Conservation (phyloP, 805 yeast species). For the Hanseniaspora occidentalis region DNA sequence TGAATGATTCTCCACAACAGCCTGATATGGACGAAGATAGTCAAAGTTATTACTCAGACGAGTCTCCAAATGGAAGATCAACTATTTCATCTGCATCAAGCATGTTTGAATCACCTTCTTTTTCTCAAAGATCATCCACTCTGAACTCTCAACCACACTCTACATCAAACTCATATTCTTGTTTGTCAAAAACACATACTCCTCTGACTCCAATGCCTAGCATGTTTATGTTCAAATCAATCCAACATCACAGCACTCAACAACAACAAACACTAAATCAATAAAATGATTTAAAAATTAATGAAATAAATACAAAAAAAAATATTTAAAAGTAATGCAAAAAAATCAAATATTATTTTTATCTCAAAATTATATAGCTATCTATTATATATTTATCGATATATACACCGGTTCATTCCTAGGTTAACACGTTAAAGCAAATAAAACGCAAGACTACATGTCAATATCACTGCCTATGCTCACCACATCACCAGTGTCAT, state of each 20-base stretch:
- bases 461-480: neutral
- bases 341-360: neutral
- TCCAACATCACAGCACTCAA: neutral
- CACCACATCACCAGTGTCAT: conserved; percentile 1
- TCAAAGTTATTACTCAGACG: no score
- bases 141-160: no score
- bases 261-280: neutral
- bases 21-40: no score
- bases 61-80: neutral
- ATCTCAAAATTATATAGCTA: no score
- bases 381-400: no score
- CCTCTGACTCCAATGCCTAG: neutral
- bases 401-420: no score
- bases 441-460: neutral
- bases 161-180: neutral
- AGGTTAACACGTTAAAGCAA: no score
- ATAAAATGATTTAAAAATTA: neutral
- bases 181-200: neutral
- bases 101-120: neutral
- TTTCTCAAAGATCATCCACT: no score
- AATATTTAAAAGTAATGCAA: neutral
- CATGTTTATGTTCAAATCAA: neutral
- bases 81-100: neutral
- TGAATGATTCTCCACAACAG: no score
- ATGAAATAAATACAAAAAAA: neutral